Percentiles rank a stretch among this genome's conserved stretches.
phyloP scores from a whole-genome alignment of 2,329 filamentous ascomycete species.

The Allantophomopsis cytisporea region DNA sequence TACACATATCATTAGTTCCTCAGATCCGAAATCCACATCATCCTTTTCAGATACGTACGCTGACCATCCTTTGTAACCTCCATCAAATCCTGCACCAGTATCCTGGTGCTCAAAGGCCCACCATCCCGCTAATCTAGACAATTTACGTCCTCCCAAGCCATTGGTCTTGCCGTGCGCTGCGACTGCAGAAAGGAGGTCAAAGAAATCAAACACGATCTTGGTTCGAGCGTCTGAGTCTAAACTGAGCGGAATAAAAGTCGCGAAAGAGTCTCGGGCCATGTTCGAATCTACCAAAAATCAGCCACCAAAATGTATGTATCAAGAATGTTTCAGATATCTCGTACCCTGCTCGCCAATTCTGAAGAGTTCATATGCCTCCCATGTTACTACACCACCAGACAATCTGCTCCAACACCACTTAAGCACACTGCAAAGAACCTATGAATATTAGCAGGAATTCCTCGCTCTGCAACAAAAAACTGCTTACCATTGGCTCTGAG shows the following conservation, averaged over 20 bases:
- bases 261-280: constrained; percentile 84
- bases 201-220: constrained; percentile 91
- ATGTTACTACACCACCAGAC: constrained; percentile 81
- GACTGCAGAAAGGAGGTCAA: constrained; percentile 81
- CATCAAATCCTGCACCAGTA: constrained; percentile 81
- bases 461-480: constrained; percentile 5
- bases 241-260: constrained; percentile 89
- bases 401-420: constrained; percentile 99
- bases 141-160: constrained; percentile 81
- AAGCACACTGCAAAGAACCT: constrained; percentile 86
- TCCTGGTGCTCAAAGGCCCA: constrained; percentile 95
- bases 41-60: constrained; percentile 34
- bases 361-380: constrained; percentile 96
- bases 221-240: constrained; percentile 77
- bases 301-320: constrained; percentile 8
- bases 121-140: constrained; percentile 93
- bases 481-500: constrained; percentile 73
- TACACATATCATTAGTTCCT: constrained; percentile 19
- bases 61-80: constrained; percentile 81
- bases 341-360: constrained; percentile 82
- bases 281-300: constrained; percentile 55
- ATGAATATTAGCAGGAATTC: constrained; percentile 7
- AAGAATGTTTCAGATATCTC: constrained; percentile 16
- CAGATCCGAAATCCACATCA: too few relatives aligned
- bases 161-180: constrained; percentile 90